These are phyloP conservation scores for Vaccinium myrtillus DNA, from an alignment of 148 eudicot genomes.

Conservation along the genomic window DNA sequence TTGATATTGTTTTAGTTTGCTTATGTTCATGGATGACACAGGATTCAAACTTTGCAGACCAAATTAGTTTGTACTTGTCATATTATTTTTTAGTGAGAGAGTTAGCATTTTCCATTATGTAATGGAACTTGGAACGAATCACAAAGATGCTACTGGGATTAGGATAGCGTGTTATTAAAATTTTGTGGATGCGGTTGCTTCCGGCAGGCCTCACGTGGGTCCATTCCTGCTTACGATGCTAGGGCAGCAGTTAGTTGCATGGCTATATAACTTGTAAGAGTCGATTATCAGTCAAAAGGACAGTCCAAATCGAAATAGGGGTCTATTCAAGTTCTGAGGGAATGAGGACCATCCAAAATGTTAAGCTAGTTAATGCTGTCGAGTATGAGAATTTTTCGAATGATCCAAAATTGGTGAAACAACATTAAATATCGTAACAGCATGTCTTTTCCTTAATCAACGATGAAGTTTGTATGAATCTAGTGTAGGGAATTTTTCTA, in stretches of 20 bases:
- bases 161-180: background rate
- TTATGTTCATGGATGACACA: background rate
- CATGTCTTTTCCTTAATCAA: background rate
- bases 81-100: background rate
- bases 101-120: background rate
- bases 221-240: background rate
- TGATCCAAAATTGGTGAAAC: background rate
- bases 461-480: background rate
- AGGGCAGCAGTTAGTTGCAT: background rate
- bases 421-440: background rate
- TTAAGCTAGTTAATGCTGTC: background rate
- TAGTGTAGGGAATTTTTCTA: background rate
- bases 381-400: background rate
- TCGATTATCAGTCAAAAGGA: background rate
- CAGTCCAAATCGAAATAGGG: background rate
- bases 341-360: background rate
- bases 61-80: background rate
- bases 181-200: background rate
- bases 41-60: background rate
- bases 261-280: background rate
- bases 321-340: background rate
- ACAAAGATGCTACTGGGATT: background rate
- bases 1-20: slow-evolving; percentile 7
- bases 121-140: background rate
- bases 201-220: background rate